Evolutionary conservation across 495 filamentous ascomycete genomes (phyloP), one percentile per base, ranked within the genome.

Genomic region (Xylaria sp.): DNA sequence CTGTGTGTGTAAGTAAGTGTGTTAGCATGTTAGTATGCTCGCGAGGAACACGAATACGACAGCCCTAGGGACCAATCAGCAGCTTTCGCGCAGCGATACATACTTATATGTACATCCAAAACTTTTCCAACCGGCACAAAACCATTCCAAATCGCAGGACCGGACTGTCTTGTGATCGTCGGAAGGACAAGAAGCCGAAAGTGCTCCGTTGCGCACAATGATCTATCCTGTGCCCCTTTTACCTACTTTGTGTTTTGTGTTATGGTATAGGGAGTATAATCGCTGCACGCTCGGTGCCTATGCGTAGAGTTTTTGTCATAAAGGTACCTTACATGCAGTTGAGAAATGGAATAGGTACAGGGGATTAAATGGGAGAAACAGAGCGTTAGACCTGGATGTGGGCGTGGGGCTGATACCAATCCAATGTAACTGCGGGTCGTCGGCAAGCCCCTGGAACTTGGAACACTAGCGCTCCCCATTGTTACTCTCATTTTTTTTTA

Each of bases 71-170:
- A 29, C 64, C 64, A 67, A 67, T 67, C 64, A 55, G 35, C 33
- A 40, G 46, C 64, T n/a, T n/a, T 8, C 15, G 64, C 29, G 48
- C n/a, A 46, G 40, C 4, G 31, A 15, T 1, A 44, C 29, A 17
- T 31, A 14, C 26, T n/a, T n/a, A n/a, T n/a, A n/a, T n/a, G n/a
- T n/a, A n/a, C n/a, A n/a, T n/a, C n/a, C n/a, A n/a, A n/a, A n/a
- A n/a, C n/a, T n/a, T n/a, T n/a, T n/a, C n/a, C n/a, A n/a, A n/a
- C n/a, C n/a, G n/a, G n/a, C n/a, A n/a, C n/a, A n/a, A n/a, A n/a
- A n/a, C n/a, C n/a, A 67, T 67, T 67, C 48, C 64, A 67, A 67
- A 67, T 67, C n/a, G 44, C 46, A 37, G 35, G 62, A 52, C 43
- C 43, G 40, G 31, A 37, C n/a, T 52, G 43, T 52, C 41, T 29